A percentile compares a stretch with the other conserved stretches of the same genome.
phyloP scores from a whole-genome alignment of 129 eudicot species.

The Lactuca sativa region DNA sequence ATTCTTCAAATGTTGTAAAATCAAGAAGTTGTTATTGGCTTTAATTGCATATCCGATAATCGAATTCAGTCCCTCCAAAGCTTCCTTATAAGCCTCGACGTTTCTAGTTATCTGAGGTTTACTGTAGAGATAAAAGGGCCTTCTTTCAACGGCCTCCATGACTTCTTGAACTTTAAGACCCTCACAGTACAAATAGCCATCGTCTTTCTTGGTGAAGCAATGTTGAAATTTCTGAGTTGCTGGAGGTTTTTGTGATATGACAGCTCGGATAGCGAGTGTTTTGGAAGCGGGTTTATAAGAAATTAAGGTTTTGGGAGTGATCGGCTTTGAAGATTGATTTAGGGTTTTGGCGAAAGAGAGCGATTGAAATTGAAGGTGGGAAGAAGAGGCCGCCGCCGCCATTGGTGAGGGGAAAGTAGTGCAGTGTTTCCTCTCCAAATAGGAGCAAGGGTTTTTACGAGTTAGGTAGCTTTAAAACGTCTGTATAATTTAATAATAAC shows the following conservation, averaged over 20 bases:
- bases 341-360: constrained; percentile 47
- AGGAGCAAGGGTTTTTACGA: background rate
- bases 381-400: constrained; percentile 58
- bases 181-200: constrained; percentile 83
- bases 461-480: background rate
- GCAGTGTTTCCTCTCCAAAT: background rate
- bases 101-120: constrained; percentile 93
- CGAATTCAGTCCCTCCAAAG: constrained; percentile 79
- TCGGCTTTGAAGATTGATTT: constrained; percentile 21
- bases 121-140: constrained; percentile 92
- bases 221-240: constrained; percentile 56
- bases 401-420: constrained; percentile 28
- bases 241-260: constrained; percentile 42
- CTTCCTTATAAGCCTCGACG: constrained; percentile 82
- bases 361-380: constrained; percentile 51
- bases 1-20: constrained; percentile 77
- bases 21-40: constrained; percentile 78
- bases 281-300: constrained; percentile 46
- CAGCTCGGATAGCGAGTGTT: constrained; percentile 43
- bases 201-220: constrained; percentile 68
- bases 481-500: too few relatives aligned
- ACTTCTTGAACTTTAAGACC: constrained; percentile 70
- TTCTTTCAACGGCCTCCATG: constrained; percentile 60
- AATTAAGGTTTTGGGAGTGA: constrained; percentile 28
- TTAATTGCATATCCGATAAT: constrained; percentile 85